phyloP scores from a whole-genome alignment of 192 early-diverging fungal genomes.

The Chytriomyces sp. region DNA sequence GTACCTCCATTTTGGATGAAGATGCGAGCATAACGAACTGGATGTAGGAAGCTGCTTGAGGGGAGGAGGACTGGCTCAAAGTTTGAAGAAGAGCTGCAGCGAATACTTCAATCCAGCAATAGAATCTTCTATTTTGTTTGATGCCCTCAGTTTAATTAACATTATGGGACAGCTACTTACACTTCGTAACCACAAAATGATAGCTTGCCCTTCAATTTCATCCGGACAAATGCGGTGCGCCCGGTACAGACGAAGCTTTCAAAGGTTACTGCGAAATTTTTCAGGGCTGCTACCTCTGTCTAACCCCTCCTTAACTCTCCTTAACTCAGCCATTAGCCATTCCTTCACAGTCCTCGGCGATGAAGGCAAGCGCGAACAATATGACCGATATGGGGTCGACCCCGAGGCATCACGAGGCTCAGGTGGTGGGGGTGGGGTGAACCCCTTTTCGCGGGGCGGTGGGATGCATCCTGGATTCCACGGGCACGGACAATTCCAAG shows the following conservation, averaged over 20 bases:
- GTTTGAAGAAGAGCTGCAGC: no score
- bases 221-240: conserved; percentile 94
- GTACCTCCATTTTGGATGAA: no score
- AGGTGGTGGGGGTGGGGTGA: conserved; percentile 33
- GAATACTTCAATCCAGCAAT: no score
- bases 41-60: no score
- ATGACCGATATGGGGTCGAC: conserved; percentile 84
- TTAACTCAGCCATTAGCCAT: conserved; percentile 75
- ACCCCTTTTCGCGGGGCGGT: conserved; percentile 37
- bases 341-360: conserved; percentile 90
- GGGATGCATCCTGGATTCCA: conserved; percentile 14
- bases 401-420: conserved; percentile 52
- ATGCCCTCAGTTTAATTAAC: no score
- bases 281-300: no score
- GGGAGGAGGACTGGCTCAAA: no score
- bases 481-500: conserved; percentile 54
- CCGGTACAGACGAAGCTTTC: conserved; percentile 95
- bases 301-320: no score
- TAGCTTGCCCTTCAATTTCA: conserved; percentile 90
- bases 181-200: no score
- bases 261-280: conserved; percentile 66
- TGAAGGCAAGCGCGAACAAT: conserved; percentile 77
- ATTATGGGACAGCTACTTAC: no score
- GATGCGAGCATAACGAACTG: no score
- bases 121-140: no score